Base-by-base conservation (phyloP, 148 eudicot species). In the Euryodendron excelsum region DNA sequence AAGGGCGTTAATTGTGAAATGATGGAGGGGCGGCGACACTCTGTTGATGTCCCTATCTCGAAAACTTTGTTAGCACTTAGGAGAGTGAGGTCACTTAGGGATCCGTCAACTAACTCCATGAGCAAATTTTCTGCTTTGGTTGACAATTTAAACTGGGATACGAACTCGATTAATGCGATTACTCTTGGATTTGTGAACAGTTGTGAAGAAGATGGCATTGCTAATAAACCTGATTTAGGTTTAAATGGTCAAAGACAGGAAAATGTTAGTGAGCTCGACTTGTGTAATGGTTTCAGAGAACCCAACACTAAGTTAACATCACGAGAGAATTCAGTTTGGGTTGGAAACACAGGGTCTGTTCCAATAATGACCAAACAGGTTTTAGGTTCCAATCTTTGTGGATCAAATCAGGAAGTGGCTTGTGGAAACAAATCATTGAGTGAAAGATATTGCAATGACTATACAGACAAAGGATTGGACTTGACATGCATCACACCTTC, bases 41-140 rank as follows among this genome's bases (percentile, higher is more conserved):
- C 99, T 0, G 88, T 96, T 37, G 99, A 96, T 77, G 79, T 93
- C 64, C 99, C 99, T 11, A 90, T 96, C 14, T 88, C 99, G 3
- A 93, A 89, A 82, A 78, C 98, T 5, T 73, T 96, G 50, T 86
- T 93, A 44, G 97, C 97, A 41, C 95, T 96, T 74, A 87, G 95
- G 84, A 89, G 98, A 85, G 99, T 96, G 79, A 88, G 93, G 85
- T 96, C 99, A 58, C 85, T 96, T 66, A 91, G 99, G 81, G 99
- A 96, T 77, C 99, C 99, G 63, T 90, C 97, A 0, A 96, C 99
- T 20, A 88, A 86, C 83, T 93, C 95, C 27, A 84, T 91, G 86
- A 90, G 91, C 88, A 96, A 89, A 75, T 85, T 87, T 44, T 86
- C 90, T 56, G 77, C 83, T 76, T 48, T 87, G 74, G 86, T 84